A percentile compares a stretch with the other conserved stretches of the same genome.
phyloP scores from a whole-genome alignment of 306 rosid genomes.

The Cucurbita ficifolia region DNA sequence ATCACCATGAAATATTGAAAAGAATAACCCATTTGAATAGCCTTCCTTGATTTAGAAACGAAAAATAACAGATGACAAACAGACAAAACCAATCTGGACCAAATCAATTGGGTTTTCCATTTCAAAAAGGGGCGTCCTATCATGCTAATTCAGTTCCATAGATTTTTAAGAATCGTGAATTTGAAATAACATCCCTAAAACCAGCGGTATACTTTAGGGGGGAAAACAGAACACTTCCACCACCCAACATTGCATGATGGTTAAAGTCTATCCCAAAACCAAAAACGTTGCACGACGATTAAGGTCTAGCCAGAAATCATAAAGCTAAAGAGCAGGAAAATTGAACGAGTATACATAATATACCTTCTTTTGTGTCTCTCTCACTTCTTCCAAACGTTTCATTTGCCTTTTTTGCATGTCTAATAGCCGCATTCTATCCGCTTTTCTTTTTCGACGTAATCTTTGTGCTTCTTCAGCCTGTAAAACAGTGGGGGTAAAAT shows the following conservation, averaged over 20 bases:
- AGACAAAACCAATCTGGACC: conserved; percentile 5
- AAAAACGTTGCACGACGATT: neutral
- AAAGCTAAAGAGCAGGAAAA: neutral
- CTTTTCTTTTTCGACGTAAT: conserved; percentile 73
- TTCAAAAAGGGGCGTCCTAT: neutral
- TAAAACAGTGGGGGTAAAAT: neutral
- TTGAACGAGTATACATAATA: neutral
- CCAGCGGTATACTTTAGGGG: neutral
- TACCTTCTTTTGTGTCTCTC: conserved; percentile 92
- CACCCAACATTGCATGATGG: neutral
- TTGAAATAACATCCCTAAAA: neutral
- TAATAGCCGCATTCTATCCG: conserved; percentile 42
- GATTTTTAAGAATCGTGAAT: neutral
- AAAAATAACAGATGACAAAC: neutral
- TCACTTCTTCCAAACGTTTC: conserved; percentile 83
- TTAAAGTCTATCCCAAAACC: neutral
- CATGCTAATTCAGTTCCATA: neutral
- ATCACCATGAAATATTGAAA: neutral
- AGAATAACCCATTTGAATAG: neutral
- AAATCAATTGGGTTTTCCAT: neutral
- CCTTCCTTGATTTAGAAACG: neutral
- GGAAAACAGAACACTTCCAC: neutral
- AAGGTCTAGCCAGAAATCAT: neutral
- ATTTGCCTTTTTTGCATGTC: conserved; percentile 77
- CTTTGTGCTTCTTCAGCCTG: conserved; percentile 81